Percentiles rank a stretch among this genome's conserved stretches.
These are phyloP conservation scores for Artemisia argyi DNA, from an alignment of 129 eudicot genomes.

Conservation along the genomic window DNA sequence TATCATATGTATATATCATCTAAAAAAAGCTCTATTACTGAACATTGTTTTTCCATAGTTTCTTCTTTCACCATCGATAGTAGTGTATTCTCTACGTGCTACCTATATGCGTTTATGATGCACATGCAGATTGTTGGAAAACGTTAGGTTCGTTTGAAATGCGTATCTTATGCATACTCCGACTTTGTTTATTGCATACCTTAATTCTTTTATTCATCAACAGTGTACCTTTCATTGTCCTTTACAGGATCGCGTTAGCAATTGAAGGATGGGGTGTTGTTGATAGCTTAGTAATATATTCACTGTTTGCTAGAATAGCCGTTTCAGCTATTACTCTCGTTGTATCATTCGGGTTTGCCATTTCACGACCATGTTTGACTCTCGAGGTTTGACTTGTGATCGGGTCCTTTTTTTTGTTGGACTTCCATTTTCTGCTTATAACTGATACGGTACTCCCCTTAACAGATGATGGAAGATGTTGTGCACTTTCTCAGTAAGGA, in stretches of 20 bases:
- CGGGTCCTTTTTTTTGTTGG: neutral
- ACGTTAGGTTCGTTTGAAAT: slow-evolving; percentile 76
- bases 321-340: slow-evolving; percentile 86
- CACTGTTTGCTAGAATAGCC: slow-evolving; percentile 94
- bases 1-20: neutral
- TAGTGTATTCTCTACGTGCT: no score
- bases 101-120: no score
- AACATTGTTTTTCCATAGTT: no score
- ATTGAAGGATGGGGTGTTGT: slow-evolving; percentile 99
- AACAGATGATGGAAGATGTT: slow-evolving; percentile 98
- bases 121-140: slow-evolving; percentile 19
- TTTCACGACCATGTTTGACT: slow-evolving; percentile 94
- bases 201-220: slow-evolving; percentile 17
- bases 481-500: slow-evolving; percentile 93
- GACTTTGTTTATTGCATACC: neutral
- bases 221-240: slow-evolving; percentile 95
- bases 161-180: neutral
- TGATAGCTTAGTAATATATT: slow-evolving; percentile 89
- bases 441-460: neutral
- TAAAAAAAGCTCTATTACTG: no score
- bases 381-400: slow-evolving; percentile 65
- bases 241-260: slow-evolving; percentile 79
- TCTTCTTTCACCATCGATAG: no score
- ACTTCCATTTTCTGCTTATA: neutral
- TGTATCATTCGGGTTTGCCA: slow-evolving; percentile 96